Percentiles rank a stretch among this genome's conserved stretches.
Evolutionary conservation across 2,329 filamentous ascomycete species (phyloP).

Genomic region (Ploettnerulaceae sp.): DNA sequence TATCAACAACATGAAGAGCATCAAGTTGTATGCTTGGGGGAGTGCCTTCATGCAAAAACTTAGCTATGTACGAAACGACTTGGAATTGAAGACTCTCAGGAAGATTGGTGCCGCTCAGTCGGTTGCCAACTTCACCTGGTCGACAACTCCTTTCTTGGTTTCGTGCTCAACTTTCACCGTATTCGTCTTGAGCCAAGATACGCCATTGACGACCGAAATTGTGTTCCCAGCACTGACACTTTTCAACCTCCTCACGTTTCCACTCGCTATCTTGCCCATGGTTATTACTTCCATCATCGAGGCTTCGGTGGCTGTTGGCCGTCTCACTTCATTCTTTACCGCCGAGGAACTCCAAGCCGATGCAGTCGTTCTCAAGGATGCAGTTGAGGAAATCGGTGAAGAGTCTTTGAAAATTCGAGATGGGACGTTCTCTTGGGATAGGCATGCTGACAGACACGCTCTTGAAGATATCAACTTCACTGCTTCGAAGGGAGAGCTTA

Average conservation of each 20-base stretch:
- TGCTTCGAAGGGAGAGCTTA: conserved; percentile 87
- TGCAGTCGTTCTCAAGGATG: conserved; percentile 65
- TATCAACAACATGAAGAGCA: conserved; percentile 98
- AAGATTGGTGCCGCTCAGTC: conserved; percentile 95
- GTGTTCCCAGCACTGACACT: conserved; percentile 90
- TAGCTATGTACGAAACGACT: conserved; percentile 91
- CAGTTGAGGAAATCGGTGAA: conserved; percentile 73
- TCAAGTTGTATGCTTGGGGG: conserved; percentile 98
- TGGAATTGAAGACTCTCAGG: conserved; percentile 88
- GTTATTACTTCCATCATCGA: conserved; percentile 96
- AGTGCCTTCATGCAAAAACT: conserved; percentile 96
- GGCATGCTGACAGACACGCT: conserved; percentile 64
- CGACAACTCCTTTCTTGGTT: conserved; percentile 92
- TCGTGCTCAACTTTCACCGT: conserved; percentile 95
- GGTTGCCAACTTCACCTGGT: conserved; percentile 97
- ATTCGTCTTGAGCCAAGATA: conserved; percentile 79
- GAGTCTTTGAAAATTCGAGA: conserved; percentile 80
- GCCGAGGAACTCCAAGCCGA: conserved; percentile 88
- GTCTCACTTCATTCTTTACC: conserved; percentile 77
- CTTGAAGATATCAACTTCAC: conserved; percentile 83
- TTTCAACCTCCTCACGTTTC: conserved; percentile 95
- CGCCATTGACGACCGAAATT: conserved; percentile 84
- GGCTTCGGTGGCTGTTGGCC: conserved; percentile 83
- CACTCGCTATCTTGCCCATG: conserved; percentile 90
- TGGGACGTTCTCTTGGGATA: conserved; percentile 92